A percentile compares a stretch with the other conserved stretches of the same genome.
Evolutionary conservation across 2,329 filamentous ascomycete genomes (phyloP).

Genomic region (Paraphaeosphaeria sporulosa): DNA sequence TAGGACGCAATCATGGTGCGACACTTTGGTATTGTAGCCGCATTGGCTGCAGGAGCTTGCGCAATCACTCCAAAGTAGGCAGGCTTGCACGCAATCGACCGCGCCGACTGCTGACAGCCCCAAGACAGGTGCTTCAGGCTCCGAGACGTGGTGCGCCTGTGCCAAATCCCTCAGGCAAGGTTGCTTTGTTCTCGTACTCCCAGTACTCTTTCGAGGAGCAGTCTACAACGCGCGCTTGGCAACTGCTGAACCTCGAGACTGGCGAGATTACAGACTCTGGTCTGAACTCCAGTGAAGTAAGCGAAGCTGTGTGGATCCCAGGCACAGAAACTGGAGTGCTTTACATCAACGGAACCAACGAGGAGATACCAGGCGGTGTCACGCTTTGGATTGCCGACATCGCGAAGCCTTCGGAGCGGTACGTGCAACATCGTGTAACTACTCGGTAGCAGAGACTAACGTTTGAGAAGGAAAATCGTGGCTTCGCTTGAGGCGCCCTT

Average conservation of each 20-base stretch:
- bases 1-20: conserved; percentile 43
- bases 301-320: conserved; percentile 44
- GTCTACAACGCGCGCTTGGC: conserved; percentile 64
- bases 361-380: conserved; percentile 53
- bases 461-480: conserved; percentile 34
- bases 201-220: conserved; percentile 83
- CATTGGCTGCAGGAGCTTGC: conserved; percentile 43
- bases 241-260: conserved; percentile 42
- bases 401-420: conserved; percentile 33
- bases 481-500: conserved; percentile 56
- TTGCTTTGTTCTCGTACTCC: conserved; percentile 72
- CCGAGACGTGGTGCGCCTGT: conserved; percentile 73
- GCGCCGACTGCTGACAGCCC: conserved; percentile 13
- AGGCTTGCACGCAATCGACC: conserved; percentile 6
- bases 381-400: conserved; percentile 47
- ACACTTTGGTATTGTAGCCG: conserved; percentile 41
- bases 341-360: conserved; percentile 70
- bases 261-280: conserved; percentile 42
- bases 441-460: conserved; percentile 4
- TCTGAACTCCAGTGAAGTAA: conserved; percentile 43
- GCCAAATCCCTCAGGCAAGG: conserved; percentile 71
- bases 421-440: background rate
- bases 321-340: conserved; percentile 61
- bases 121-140: conserved; percentile 67
- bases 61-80: conserved; percentile 47